Percentiles rank a stretch among this genome's conserved stretches.
Evolutionary conservation across 78 protist genomes (phyloP).

Genomic region (Ministeria vibrans): DNA sequence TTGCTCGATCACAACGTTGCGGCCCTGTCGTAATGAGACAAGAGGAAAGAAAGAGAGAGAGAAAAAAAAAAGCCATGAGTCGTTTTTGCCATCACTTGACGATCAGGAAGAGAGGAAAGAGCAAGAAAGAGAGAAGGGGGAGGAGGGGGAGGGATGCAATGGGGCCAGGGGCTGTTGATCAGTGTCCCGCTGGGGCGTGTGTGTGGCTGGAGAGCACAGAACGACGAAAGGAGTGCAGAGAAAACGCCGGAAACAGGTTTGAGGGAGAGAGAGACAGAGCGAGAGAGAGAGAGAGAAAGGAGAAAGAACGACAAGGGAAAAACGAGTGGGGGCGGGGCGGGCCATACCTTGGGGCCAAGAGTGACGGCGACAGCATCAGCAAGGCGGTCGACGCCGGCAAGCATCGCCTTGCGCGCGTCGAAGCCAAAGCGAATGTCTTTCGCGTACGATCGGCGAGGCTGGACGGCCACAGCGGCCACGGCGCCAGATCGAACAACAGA

Average conservation of each 20-base stretch:
- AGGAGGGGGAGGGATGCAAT: neutral
- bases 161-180: too few species aligned
- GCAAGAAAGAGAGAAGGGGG: neutral
- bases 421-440: conserved; percentile 85
- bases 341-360: conserved; percentile 90
- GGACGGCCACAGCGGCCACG: neutral
- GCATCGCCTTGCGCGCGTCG: conserved; percentile 82
- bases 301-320: too few species aligned
- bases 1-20: conserved; percentile 95
- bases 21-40: conserved; percentile 56
- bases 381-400: conserved; percentile 88
- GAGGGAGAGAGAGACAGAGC: too few species aligned
- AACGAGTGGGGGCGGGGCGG: too few species aligned
- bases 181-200: too few species aligned
- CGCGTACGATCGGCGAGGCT: neutral
- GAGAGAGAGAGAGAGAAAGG: too few species aligned
- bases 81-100: neutral
- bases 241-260: too few species aligned
- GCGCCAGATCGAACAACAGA: neutral
- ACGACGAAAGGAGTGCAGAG: too few species aligned
- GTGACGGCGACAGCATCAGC: conserved; percentile 95
- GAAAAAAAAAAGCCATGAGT: neutral
- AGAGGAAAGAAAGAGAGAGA: neutral
- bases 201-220: too few species aligned
- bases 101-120: neutral